Evolutionary conservation across 2,329 filamentous ascomycete species (phyloP), one percentile per base, ranked within the genome.

Genomic region (Talaromyces albobiverticillius): DNA sequence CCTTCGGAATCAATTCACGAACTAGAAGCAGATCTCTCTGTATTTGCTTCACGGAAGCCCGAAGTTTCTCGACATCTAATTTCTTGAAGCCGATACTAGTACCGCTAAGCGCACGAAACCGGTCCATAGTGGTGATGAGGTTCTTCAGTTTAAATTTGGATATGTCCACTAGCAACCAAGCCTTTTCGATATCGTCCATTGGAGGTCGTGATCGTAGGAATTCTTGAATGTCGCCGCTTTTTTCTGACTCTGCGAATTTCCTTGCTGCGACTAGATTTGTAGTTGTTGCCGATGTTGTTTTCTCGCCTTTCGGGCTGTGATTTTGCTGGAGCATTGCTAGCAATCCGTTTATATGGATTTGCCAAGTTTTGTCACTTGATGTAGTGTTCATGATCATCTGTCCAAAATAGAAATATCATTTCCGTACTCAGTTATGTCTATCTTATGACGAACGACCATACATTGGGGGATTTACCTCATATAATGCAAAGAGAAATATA

Each of bases 401-500:
- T 23, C 4, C 6, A 5, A 34, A 34, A n/a, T 14, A 34, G 25
- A 9, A 29, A 29, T 4, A 29, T 29, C 25, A 29, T n/a, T n/a
- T n/a, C n/a, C 25, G 5, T 6, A 14, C 10, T 38, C n/a, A 38
- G 34, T n/a, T 2, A 16, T 14, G 31, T 14, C 8, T 14, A 34
- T 13, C 9, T 8, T 38, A 18, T 38, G 18, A n/a, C 16, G 2
- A 36, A 14, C 13, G 13, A 36, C 16, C 11, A 5, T 16, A 14
- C 29, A 36, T 16, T n/a, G n/a, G 32, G 2, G n/a, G 16, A 41
- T 18, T 31, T 29, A 42, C 47, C 36, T 50, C 47, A 41, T 41
- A 50, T 3, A 50, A 10, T 31, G 47, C 47, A 41, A 50, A 50
- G 22, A 50, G 25, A 29, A 41, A 50, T n/a, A 50, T 50, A 31